A percentile compares a stretch with the other conserved stretches of the same genome.
Conservation (phyloP, 169 alveolate genomes). For the Plasmodium gallinaceum region DNA sequence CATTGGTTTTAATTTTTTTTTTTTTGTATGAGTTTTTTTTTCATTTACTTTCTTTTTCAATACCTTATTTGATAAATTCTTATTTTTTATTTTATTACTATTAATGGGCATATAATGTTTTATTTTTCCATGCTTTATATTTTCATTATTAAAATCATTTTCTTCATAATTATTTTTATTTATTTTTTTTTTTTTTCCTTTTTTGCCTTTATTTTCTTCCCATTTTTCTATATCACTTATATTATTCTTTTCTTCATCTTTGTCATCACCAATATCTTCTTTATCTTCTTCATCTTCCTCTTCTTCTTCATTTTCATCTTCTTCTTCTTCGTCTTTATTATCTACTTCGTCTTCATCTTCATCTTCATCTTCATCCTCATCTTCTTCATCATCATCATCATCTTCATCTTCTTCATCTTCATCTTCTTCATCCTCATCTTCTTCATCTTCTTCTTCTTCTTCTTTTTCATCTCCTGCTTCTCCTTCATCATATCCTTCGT, state of each 20-base stretch:
- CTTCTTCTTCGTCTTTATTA: constrained; percentile 12
- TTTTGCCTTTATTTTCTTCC: neutral
- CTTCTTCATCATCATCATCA: constrained; percentile 15
- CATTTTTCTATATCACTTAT: neutral
- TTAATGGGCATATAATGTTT: constrained; percentile 26
- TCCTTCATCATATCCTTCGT: constrained; percentile 36
- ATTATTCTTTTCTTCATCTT: neutral
- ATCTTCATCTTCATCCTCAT: constrained; percentile 7
- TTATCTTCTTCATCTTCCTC: constrained; percentile 17
- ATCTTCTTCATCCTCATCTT: constrained; percentile 8
- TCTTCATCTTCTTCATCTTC: constrained; percentile 14
- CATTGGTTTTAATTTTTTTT: constrained; percentile 58
- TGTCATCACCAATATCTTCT: constrained; percentile 11
- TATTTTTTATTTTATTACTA: constrained; percentile 12
- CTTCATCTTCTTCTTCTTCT: constrained; percentile 25
- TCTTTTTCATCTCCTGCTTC: constrained; percentile 21
- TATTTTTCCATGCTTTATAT: neutral
- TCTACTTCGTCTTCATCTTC: constrained; percentile 43
- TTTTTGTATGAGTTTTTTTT: constrained; percentile 66
- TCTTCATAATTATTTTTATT: constrained; percentile 8
- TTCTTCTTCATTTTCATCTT: neutral
- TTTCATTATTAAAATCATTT: neutral
- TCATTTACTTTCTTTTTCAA: constrained; percentile 20
- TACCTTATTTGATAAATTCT: constrained; percentile 14
- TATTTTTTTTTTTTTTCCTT: constrained; percentile 4